Percentiles rank a stretch among this genome's conserved stretches.
These are phyloP conservation scores for Eucalyptus pauciflora DNA, from an alignment of 345 rosid species.

Conservation along the genomic window DNA sequence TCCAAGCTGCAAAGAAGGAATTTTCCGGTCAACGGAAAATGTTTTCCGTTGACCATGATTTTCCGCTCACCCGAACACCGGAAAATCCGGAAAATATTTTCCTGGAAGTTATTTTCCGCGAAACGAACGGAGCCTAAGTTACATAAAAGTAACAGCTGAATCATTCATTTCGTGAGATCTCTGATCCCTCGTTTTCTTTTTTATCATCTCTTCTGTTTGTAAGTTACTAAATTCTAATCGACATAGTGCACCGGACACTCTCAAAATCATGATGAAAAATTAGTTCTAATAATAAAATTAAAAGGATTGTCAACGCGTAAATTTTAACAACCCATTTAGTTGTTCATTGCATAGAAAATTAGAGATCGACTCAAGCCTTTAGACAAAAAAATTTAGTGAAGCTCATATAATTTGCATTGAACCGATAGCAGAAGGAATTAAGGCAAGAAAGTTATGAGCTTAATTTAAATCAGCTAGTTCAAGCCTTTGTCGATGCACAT, in stretches of 20 bases:
- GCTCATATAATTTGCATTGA: background rate
- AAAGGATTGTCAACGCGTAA: accelerated
- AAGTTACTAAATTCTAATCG: background rate
- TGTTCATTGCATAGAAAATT: background rate
- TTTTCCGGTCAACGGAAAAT: no score
- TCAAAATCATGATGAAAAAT: background rate
- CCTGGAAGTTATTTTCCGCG: no score
- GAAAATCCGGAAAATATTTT: no score
- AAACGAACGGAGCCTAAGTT: no score
- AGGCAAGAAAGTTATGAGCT: background rate
- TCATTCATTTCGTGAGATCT: background rate
- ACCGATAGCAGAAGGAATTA: accelerated
- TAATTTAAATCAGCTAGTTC: background rate
- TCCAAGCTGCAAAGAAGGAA: no score
- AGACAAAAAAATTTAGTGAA: no score
- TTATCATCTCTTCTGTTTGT: background rate
- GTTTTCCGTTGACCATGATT: no score
- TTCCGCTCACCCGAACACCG: no score
- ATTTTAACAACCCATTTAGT: background rate
- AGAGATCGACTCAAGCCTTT: background rate
- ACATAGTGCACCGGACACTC: background rate
- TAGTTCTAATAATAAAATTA: background rate
- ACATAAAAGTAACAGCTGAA: background rate
- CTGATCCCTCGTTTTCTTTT: background rate
- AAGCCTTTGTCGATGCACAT: no score